phyloP scores from a whole-genome alignment of 352 stramenopile species.

The Phytopythium boreale region DNA sequence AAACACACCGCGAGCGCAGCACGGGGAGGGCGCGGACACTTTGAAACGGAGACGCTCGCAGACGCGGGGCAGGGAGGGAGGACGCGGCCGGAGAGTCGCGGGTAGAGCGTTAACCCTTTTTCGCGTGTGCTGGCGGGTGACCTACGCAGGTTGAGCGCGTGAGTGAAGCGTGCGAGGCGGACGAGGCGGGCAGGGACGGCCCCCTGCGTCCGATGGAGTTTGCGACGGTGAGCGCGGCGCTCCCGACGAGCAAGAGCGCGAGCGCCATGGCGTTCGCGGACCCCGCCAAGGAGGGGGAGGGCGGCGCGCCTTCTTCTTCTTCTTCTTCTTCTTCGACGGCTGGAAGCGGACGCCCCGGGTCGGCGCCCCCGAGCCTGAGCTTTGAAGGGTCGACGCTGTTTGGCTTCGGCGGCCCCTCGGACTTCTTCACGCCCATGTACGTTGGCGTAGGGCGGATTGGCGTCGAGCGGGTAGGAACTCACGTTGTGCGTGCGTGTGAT shows the following conservation, averaged over 20 bases:
- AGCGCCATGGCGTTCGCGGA: slow-evolving; percentile 9
- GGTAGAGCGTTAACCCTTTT: background rate
- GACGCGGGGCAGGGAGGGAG: no score
- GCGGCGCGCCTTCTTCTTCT: no score
- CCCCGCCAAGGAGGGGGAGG: background rate
- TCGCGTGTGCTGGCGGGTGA: background rate
- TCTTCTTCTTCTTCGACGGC: background rate
- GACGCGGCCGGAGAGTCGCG: no score
- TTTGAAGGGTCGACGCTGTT: slow-evolving; percentile 53
- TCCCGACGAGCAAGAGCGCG: slow-evolving; percentile 6
- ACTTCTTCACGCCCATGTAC: slow-evolving; percentile 48
- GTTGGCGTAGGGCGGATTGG: background rate
- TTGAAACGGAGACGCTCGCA: background rate
- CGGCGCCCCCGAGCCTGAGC: slow-evolving; percentile 16
- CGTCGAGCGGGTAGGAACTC: background rate
- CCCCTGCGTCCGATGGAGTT: slow-evolving; percentile 2
- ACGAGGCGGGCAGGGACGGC: background rate
- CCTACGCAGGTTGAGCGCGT: background rate
- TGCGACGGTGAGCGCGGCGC: background rate
- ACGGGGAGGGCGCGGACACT: background rate
- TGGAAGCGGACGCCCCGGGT: background rate
- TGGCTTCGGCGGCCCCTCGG: slow-evolving; percentile 33
- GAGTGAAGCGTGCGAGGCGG: background rate
- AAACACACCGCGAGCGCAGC: background rate
- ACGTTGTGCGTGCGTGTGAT: background rate